Evolutionary conservation across 768 basidiomycete species (phyloP).

Genomic region (Lactarius quietus): DNA sequence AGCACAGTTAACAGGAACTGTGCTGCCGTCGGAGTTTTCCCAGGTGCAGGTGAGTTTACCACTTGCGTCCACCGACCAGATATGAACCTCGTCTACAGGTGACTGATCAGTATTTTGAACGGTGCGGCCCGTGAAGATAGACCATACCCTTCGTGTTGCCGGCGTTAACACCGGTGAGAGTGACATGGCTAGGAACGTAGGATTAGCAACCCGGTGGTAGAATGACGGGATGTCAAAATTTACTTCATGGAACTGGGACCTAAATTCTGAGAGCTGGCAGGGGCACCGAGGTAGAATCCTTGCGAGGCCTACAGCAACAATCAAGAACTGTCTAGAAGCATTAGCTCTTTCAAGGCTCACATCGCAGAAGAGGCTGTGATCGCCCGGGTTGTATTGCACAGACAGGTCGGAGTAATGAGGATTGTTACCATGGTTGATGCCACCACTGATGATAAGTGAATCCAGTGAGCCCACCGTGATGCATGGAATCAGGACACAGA

Average conservation of each 20-base stretch:
- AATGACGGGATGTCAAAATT: background rate
- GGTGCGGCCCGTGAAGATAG: no score
- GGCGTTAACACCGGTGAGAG: background rate
- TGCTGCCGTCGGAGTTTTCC: background rate
- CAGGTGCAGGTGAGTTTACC: background rate
- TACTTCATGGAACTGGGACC: background rate
- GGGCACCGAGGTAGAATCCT: background rate
- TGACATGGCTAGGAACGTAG: background rate
- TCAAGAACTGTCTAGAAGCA: background rate
- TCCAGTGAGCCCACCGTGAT: background rate
- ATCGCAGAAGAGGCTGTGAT: background rate
- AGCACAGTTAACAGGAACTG: background rate
- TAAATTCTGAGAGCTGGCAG: no score
- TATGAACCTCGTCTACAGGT: background rate
- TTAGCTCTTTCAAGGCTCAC: background rate
- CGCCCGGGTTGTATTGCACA: background rate
- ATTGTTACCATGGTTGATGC: background rate
- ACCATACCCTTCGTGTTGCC: background rate
- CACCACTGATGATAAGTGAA: background rate
- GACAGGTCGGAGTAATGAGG: background rate
- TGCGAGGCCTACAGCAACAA: background rate
- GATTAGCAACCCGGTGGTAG: background rate
- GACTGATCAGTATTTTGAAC: background rate
- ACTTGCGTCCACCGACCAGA: background rate
- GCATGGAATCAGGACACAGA: background rate